Evolutionary conservation across 768 basidiomycete species (phyloP), one percentile per base, ranked within the genome.

Genomic region (Suillus plorans): DNA sequence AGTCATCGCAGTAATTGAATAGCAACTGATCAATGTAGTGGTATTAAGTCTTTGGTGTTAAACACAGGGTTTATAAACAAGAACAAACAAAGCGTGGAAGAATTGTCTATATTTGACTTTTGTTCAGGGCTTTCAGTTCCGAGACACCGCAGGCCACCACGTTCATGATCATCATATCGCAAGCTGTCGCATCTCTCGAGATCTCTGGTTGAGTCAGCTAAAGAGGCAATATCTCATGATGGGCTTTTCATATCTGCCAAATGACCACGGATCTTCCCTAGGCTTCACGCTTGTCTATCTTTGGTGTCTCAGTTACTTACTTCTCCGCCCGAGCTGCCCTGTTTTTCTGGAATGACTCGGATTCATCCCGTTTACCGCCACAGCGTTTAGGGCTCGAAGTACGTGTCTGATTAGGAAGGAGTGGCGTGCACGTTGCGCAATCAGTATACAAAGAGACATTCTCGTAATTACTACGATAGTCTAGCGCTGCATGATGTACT

Each of bases 1-100:
- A 69, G 86, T 88, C 86, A 87, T 87, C 53, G 64, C 49, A 63
- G 52, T 53, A 49, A 49, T 25, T 49, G 6, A 49, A 50, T 50
- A 34, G 52, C 12, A 34, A 55, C 20, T 34, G 31, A 37, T 37
- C 31, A 31, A 25, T 34, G 25, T 10, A 64, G 14, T 44, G 37
- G 61, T 61, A 16, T 67, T 14, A 57, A 20, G 50, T 66, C 39
- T 61, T 67, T 60, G 66, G 56, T 41, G 59, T 53, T 67, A 34
- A 57, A 45, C 41, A n/a, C 34, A 64, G 55, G 50, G 9, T 5
- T 22, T 22, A 14, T 66, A 74, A 76, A 77, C 36, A 75, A 5
- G 9, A 28, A 16, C 70, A 77, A 77, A 77, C 34, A 76, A 56
- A 16, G 6, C 28, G 18, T 42, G 57, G 37, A 7, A 41, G 36